Conservation (phyloP, 768 basidiomycete genomes). For the Agaricus bisporus region DNA sequence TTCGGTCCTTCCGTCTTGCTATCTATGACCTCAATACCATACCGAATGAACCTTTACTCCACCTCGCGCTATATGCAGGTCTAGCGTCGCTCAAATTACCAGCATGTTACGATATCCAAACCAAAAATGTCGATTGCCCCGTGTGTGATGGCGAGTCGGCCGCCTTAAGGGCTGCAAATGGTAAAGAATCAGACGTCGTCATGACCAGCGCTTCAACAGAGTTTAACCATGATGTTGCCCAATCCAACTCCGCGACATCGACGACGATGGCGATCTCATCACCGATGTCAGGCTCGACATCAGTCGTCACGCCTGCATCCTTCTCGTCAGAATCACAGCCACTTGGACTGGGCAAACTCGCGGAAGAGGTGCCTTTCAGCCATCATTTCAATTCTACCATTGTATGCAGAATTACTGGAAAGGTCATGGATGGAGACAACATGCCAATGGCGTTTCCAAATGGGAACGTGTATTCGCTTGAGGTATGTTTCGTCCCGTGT, state of each 20-base stretch:
- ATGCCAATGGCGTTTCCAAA: slow-evolving; percentile 89
- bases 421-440: slow-evolving; percentile 93
- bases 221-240: slow-evolving; percentile 2
- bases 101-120: slow-evolving; percentile 60
- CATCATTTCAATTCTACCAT: slow-evolving; percentile 96
- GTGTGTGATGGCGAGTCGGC: slow-evolving; percentile 66
- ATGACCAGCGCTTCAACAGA: slow-evolving; percentile 2
- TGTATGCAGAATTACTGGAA: slow-evolving; percentile 85
- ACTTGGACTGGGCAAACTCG: slow-evolving; percentile 65
- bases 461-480: slow-evolving; percentile 89
- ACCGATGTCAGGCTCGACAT: not conserved
- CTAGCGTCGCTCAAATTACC: slow-evolving; percentile 87
- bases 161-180: slow-evolving; percentile 4
- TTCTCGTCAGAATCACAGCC: slow-evolving; percentile 20
- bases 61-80: slow-evolving; percentile 87
- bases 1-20: slow-evolving; percentile 75
- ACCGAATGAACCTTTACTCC: slow-evolving; percentile 80
- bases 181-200: slow-evolving; percentile 1
- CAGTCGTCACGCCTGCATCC: not conserved
- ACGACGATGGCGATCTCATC: not conserved
- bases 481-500: slow-evolving; percentile 45
- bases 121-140: slow-evolving; percentile 84
- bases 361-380: slow-evolving; percentile 81
- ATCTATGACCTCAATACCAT: slow-evolving; percentile 86
- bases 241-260: not conserved